phyloP scores from a whole-genome alignment of 2,329 filamentous ascomycete species.

The Penicillium sp. region DNA sequence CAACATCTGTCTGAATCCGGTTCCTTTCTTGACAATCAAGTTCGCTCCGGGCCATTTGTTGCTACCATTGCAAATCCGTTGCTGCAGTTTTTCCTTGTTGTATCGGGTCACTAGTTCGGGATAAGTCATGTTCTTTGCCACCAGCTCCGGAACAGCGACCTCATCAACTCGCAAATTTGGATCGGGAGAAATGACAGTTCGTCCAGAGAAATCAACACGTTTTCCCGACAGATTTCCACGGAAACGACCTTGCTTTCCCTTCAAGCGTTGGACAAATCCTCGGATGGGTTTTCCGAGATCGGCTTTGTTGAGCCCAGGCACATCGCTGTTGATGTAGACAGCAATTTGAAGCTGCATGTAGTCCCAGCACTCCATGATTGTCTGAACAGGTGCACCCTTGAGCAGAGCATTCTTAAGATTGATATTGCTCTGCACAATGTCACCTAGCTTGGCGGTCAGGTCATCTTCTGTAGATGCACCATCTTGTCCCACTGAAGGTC shows the following conservation, averaged over 20 bases:
- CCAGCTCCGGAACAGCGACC: conserved; percentile 83
- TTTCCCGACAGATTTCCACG: conserved; percentile 96
- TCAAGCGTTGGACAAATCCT: conserved; percentile 90
- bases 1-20: conserved; percentile 69
- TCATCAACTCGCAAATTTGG: conserved; percentile 91
- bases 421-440: conserved; percentile 90
- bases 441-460: conserved; percentile 91
- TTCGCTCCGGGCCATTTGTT: conserved; percentile 86
- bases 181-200: conserved; percentile 96
- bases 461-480: conserved; percentile 94
- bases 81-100: conserved; percentile 77
- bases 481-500: conserved; percentile 91
- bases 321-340: conserved; percentile 96
- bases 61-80: conserved; percentile 71
- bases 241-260: conserved; percentile 96
- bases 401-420: conserved; percentile 78
- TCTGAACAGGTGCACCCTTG: conserved; percentile 79
- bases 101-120: conserved; percentile 82
- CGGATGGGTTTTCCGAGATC: conserved; percentile 85
- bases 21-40: conserved; percentile 68
- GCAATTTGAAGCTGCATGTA: conserved; percentile 92
- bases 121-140: conserved; percentile 96
- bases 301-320: conserved; percentile 85
- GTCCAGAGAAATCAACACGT: conserved; percentile 95
- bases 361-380: conserved; percentile 98